Percentiles rank a stretch among this genome's conserved stretches.
phyloP scores from a whole-genome alignment of 306 rosid species.

The Pyrus bretschneideri region DNA sequence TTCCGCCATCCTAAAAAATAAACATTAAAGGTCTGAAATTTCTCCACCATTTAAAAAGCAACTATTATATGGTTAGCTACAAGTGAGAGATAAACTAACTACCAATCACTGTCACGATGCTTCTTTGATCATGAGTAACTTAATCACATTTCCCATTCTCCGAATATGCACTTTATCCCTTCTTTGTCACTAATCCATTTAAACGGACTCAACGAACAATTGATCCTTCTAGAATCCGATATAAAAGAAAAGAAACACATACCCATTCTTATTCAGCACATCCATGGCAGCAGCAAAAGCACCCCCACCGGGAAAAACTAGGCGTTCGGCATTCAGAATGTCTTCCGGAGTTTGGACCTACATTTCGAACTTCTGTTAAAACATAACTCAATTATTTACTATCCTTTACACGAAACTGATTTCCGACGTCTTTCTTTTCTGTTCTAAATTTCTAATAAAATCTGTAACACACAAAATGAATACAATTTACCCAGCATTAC shows the following conservation, averaged over 20 bases:
- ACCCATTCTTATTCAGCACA: conserved; percentile 76
- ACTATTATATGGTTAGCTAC: neutral
- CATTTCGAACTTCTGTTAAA: conserved; percentile 2
- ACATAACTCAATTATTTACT: neutral
- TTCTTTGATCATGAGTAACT: neutral
- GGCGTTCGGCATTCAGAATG: conserved; percentile 64
- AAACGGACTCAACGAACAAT: conserved; percentile 4
- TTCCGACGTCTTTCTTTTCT: neutral
- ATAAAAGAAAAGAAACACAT: neutral
- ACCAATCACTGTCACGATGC: neutral
- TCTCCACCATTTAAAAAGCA: neutral
- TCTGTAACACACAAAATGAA: neutral
- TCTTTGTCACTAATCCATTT: conserved; percentile 6
- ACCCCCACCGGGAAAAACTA: conserved; percentile 92
- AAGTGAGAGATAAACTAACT: neutral
- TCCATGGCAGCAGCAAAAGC: conserved; percentile 94
- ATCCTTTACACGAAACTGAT: neutral
- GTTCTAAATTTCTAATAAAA: neutral
- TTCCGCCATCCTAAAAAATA: conserved; percentile 69
- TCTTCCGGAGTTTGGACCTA: conserved; percentile 83
- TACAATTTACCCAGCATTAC: neutral
- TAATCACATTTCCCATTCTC: neutral
- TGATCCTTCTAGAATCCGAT: neutral
- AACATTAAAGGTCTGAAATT: neutral
- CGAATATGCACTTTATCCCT: neutral